A percentile compares a stretch with the other conserved stretches of the same genome.
phyloP scores from a whole-genome alignment of 129 eudicot genomes.

The Arctium lappa region DNA sequence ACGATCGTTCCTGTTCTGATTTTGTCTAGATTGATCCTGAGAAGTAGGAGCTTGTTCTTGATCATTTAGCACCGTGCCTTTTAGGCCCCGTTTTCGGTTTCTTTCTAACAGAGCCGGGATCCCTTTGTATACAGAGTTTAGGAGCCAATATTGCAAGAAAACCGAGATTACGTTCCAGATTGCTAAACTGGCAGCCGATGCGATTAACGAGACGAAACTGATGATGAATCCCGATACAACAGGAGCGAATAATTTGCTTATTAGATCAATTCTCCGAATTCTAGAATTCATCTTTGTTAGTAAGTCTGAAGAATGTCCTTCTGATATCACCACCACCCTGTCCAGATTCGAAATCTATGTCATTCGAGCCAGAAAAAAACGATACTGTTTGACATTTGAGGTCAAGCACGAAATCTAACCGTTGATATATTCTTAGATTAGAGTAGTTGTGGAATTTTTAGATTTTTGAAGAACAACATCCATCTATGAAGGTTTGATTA shows the following conservation, averaged over 20 bases:
- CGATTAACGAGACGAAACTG: constrained; percentile 76
- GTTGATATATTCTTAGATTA: background rate
- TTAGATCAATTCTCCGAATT: constrained; percentile 79
- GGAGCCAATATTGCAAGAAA: constrained; percentile 78
- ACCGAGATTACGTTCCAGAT: constrained; percentile 70
- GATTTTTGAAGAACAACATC: background rate
- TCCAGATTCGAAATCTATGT: constrained; percentile 1
- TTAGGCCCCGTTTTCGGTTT: constrained; percentile 32
- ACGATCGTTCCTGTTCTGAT: background rate
- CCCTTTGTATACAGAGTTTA: constrained; percentile 73
- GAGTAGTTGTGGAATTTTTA: background rate
- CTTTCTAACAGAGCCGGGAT: constrained; percentile 65
- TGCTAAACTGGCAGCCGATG: constrained; percentile 66
- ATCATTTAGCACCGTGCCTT: constrained; percentile 9
- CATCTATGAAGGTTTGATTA: background rate
- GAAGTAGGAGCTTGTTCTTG: constrained; percentile 41
- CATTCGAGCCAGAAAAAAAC: background rate
- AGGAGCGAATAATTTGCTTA: constrained; percentile 78
- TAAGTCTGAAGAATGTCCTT: constrained; percentile 61
- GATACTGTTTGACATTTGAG: background rate
- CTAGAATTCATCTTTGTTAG: constrained; percentile 70
- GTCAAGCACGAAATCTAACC: background rate
- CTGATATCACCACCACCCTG: constrained; percentile 96
- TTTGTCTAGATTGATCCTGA: constrained; percentile 20
- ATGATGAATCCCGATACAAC: constrained; percentile 80